phyloP scores from a whole-genome alignment of 139 green algal species.

The Chlorella sorokiniana region DNA sequence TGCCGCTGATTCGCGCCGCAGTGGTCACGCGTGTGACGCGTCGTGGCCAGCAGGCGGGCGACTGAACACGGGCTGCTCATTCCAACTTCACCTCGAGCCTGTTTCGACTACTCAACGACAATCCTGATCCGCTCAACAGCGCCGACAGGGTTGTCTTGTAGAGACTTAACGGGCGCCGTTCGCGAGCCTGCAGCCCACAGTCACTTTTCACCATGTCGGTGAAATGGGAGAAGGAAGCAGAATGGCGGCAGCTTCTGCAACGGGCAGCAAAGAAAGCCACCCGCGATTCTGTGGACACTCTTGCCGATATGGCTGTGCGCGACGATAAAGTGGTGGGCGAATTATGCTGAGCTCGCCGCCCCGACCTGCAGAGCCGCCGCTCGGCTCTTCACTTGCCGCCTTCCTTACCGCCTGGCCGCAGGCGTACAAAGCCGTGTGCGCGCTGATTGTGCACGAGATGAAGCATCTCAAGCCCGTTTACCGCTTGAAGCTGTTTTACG shows the following conservation, averaged over 20 bases:
- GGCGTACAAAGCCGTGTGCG: conserved; percentile 60
- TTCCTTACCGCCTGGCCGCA: conserved; percentile 16
- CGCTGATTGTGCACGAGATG: conserved; percentile 53
- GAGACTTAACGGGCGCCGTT: no score
- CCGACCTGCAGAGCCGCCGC: not conserved
- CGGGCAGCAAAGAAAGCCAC: conserved; percentile 43
- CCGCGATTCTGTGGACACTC: conserved; percentile 31
- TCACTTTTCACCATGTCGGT: not conserved
- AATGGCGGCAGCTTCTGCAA: conserved; percentile 49
- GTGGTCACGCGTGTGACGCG: no score
- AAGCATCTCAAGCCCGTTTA: conserved; percentile 28
- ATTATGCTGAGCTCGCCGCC: not conserved
- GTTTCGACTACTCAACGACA: no score
- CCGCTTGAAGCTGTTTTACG: conserved; percentile 56
- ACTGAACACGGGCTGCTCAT: no score
- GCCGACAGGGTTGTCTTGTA: no score
- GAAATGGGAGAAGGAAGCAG: conserved; percentile 31
- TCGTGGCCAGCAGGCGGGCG: no score
- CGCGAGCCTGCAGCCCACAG: not conserved
- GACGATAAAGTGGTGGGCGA: conserved; percentile 51
- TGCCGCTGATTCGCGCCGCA: no score
- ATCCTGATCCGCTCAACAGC: no score
- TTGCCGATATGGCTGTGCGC: conserved; percentile 47
- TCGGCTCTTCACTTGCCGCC: not conserved
- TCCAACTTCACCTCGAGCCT: no score